These are phyloP conservation scores for Priceomyces fermenticarens DNA, from an alignment of 805 yeast species.

Conservation along the genomic window DNA sequence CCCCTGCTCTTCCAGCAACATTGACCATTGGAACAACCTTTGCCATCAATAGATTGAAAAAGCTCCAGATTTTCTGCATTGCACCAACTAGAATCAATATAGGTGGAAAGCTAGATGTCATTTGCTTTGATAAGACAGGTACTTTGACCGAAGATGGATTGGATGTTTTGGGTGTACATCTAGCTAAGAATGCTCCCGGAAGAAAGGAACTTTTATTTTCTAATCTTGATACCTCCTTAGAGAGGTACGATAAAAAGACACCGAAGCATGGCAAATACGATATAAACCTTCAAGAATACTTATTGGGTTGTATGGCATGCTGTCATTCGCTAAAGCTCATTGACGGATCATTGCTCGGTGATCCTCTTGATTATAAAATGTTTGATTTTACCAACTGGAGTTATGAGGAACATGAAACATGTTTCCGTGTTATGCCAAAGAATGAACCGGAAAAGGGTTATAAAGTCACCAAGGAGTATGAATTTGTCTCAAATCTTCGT, in stretches of 20 bases:
- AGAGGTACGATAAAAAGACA: slow-evolving; percentile 6
- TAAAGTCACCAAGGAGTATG: slow-evolving; percentile 55
- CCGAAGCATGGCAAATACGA: slow-evolving; percentile 13
- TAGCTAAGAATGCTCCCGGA: slow-evolving; percentile 39
- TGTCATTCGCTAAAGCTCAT: slow-evolving; percentile 86
- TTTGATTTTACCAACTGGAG: slow-evolving; percentile 84
- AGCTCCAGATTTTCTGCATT: slow-evolving; percentile 72
- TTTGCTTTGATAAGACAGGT: slow-evolving; percentile 97
- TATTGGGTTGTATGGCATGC: slow-evolving; percentile 54
- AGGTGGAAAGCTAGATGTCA: slow-evolving; percentile 89
- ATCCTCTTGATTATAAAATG: slow-evolving; percentile 92
- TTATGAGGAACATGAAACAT: slow-evolving; percentile 56
- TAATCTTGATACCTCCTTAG: slow-evolving; percentile 17
- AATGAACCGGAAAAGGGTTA: slow-evolving; percentile 19
- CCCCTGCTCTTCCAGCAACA: slow-evolving; percentile 98
- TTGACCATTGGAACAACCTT: slow-evolving; percentile 94
- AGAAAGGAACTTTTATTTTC: slow-evolving; percentile 38
- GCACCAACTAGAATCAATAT: slow-evolving; percentile 92
- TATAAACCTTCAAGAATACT: slow-evolving; percentile 26
- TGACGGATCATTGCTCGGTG: slow-evolving; percentile 83
- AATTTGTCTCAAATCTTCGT: slow-evolving; percentile 79
- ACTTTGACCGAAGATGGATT: slow-evolving; percentile 96
- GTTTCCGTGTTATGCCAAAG: slow-evolving; percentile 13
- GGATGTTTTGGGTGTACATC: slow-evolving; percentile 67
- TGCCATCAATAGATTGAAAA: slow-evolving; percentile 73